A percentile compares a stretch with the other conserved stretches of the same genome.
Evolutionary conservation across 768 basidiomycete species (phyloP).

Genomic region (Mycena venus): DNA sequence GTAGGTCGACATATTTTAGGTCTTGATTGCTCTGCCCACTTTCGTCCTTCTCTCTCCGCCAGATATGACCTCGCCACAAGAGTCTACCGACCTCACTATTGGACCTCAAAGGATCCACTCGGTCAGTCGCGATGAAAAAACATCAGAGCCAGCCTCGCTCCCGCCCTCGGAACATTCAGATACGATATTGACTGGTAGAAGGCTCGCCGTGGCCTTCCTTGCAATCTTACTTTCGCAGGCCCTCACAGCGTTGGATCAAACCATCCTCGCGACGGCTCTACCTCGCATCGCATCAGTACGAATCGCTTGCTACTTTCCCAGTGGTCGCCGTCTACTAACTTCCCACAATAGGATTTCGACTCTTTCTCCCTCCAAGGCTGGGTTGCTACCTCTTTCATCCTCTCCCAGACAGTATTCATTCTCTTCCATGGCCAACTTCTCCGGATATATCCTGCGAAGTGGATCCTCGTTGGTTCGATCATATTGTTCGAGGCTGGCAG

Average conservation of each 20-base stretch:
- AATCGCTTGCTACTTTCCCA: neutral
- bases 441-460: neutral
- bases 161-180: no score
- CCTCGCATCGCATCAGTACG: neutral
- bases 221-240: neutral
- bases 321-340: neutral
- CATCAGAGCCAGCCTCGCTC: no score
- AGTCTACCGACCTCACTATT: no score
- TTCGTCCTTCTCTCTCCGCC: no score
- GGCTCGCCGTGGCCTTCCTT: neutral
- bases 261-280: neutral
- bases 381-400: neutral
- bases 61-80: no score
- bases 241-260: neutral
- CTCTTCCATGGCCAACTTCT: neutral
- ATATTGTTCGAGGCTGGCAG: neutral
- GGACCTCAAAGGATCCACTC: no score
- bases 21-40: no score
- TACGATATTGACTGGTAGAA: neutral
- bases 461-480: neutral
- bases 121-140: no score
- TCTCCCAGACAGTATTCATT: neutral
- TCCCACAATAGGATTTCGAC: neutral
- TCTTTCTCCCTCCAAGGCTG: neutral
- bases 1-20: no score